Percentiles rank a stretch among this genome's conserved stretches.
Conservation (phyloP, 345 rosid genomes). For the Lumnitzera littorea region DNA sequence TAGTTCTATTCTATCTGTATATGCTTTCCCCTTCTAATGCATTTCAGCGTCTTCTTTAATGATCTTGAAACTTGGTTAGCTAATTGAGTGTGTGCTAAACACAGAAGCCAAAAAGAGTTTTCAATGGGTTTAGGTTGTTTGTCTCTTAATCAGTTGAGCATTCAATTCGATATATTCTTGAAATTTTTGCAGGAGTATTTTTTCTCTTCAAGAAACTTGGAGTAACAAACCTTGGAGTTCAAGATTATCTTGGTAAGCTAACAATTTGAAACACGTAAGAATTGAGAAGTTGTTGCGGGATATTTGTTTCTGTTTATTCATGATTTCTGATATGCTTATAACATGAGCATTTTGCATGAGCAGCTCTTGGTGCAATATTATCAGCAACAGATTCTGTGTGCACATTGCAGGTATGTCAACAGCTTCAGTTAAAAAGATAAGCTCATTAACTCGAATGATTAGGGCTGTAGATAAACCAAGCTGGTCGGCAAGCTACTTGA, state of each 20-base stretch:
- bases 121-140: not conserved
- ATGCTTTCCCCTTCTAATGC: not conserved
- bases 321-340: slow-evolving; percentile 5
- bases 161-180: not conserved
- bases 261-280: not conserved
- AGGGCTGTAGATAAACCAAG: too few species aligned
- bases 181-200: slow-evolving; percentile 27
- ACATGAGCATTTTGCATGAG: slow-evolving; percentile 4
- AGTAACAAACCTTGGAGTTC: slow-evolving; percentile 14
- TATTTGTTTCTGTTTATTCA: not conserved
- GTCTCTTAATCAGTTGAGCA: too few species aligned
- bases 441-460: too few species aligned
- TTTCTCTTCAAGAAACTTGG: slow-evolving; percentile 31
- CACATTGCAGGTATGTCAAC: slow-evolving; percentile 45
- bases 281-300: not conserved
- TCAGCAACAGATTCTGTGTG: slow-evolving; percentile 71
- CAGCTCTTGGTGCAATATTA: slow-evolving; percentile 60
- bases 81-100: too few species aligned
- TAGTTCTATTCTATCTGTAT: not conserved
- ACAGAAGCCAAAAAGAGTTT: not conserved
- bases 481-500: too few species aligned
- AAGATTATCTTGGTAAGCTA: slow-evolving; percentile 41
- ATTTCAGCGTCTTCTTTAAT: too few species aligned
- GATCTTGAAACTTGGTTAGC: too few species aligned
- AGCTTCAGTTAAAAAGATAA: not conserved